Conservation (phyloP, 2,329 filamentous ascomycete genomes). For the Aschersonia sp. region DNA sequence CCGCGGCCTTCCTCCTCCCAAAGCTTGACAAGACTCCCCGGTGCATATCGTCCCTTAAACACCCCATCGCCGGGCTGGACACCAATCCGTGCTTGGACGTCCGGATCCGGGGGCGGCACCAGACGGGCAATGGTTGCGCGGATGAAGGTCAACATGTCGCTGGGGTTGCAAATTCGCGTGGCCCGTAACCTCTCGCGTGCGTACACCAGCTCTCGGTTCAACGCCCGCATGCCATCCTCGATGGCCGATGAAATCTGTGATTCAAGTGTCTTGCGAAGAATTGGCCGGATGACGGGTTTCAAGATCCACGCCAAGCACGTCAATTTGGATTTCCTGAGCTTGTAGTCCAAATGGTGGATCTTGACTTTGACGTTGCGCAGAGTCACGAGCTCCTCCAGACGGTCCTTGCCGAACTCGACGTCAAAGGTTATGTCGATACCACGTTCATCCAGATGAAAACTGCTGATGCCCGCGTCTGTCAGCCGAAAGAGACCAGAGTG, state of each 20-base stretch:
- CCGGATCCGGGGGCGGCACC: conserved; percentile 57
- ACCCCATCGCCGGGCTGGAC: conserved; percentile 43
- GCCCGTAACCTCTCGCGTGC: conserved; percentile 78
- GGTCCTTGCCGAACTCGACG: conserved; percentile 66
- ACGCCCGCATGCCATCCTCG: conserved; percentile 50
- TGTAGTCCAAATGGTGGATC: conserved; percentile 80
- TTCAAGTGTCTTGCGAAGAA: conserved; percentile 69
- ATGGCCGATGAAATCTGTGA: conserved; percentile 61
- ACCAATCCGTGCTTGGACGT: conserved; percentile 61
- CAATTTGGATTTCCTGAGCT: conserved; percentile 59
- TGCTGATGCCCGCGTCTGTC: conserved; percentile 71
- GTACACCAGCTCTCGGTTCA: conserved; percentile 77
- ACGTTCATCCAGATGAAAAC: conserved; percentile 71
- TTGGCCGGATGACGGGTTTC: conserved; percentile 69
- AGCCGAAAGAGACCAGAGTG: conserved; percentile 64
- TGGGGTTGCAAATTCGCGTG: conserved; percentile 65
- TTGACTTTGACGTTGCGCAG: conserved; percentile 63
- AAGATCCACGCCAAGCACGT: conserved; percentile 68
- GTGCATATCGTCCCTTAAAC: conserved; percentile 77
- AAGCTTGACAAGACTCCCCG: conserved; percentile 77
- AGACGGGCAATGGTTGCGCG: conserved; percentile 69
- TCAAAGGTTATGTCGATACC: conserved; percentile 81
- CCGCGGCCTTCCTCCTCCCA: conserved; percentile 68
- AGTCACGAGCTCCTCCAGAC: conserved; percentile 67
- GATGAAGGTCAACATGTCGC: conserved; percentile 69